phyloP scores from a whole-genome alignment of 305 asterid genomes.

The Fraxinus albicans region DNA sequence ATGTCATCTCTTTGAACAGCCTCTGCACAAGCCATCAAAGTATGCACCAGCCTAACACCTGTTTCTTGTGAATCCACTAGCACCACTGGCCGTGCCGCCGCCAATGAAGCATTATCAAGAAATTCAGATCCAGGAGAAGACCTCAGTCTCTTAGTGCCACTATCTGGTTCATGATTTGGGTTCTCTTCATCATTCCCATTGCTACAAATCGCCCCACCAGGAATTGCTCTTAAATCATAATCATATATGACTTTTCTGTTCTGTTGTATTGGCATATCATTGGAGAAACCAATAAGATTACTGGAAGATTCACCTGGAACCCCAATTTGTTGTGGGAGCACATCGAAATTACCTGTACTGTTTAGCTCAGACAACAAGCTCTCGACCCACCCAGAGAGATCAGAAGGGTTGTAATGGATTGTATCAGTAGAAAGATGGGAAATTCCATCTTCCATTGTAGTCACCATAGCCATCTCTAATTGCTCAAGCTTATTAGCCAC shows the following conservation, averaged over 20 bases:
- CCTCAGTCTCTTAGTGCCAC: slow-evolving; percentile 42
- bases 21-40: slow-evolving; percentile 84
- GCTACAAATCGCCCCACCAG: slow-evolving; percentile 61
- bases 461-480: slow-evolving; percentile 71
- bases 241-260: slow-evolving; percentile 33
- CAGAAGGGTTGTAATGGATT: slow-evolving; percentile 76
- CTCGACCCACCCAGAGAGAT: slow-evolving; percentile 73
- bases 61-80: slow-evolving; percentile 70
- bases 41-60: slow-evolving; percentile 69
- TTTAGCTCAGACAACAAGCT: slow-evolving; percentile 60
- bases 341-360: slow-evolving; percentile 11
- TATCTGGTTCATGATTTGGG: background rate
- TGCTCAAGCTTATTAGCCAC: slow-evolving; percentile 76
- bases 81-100: slow-evolving; percentile 43
- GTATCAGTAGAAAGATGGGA: slow-evolving; percentile 50
- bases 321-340: slow-evolving; percentile 18
- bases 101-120: background rate
- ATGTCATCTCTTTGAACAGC: slow-evolving; percentile 63
- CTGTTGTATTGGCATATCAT: background rate
- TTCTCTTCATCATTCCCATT: slow-evolving; percentile 1
- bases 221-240: slow-evolving; percentile 74
- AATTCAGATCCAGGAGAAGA: slow-evolving; percentile 36
- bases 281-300: slow-evolving; percentile 21
- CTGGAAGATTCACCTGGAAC: slow-evolving; percentile 29
- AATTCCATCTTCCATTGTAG: slow-evolving; percentile 49